phyloP scores from a whole-genome alignment of 345 rosid genomes.

The Corchorus olitorius region DNA sequence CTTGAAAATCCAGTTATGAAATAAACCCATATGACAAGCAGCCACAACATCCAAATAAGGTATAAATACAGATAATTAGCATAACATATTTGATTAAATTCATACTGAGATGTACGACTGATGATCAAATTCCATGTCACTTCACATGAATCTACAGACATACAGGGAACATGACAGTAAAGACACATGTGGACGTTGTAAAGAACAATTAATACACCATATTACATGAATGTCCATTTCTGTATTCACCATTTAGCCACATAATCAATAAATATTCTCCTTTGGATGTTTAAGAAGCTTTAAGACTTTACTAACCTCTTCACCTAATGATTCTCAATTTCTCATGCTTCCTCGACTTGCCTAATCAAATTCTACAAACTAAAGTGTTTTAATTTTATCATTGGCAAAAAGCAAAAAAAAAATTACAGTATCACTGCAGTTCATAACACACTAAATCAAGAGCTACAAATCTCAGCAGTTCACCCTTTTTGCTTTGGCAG shows the following conservation, averaged over 20 bases:
- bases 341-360: background rate
- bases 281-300: background rate
- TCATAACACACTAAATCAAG: constrained; percentile 8
- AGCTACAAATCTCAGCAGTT: constrained; percentile 11
- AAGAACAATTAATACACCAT: constrained; percentile 2
- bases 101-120: background rate
- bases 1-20: constrained; percentile 14
- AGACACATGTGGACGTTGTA: background rate
- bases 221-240: background rate
- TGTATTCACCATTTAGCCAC: constrained; percentile 1
- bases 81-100: constrained; percentile 1
- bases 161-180: background rate
- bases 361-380: background rate
- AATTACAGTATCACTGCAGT: background rate
- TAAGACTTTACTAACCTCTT: background rate
- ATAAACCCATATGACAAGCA: background rate
- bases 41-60: background rate
- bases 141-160: constrained; percentile 10
- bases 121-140: constrained; percentile 3
- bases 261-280: background rate
- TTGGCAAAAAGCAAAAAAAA: background rate
- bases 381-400: background rate
- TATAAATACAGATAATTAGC: background rate
- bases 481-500: background rate
- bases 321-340: constrained; percentile 8